Evolutionary conservation across 352 stramenopile genomes (phyloP), one percentile per base, ranked within the genome.

Genomic region (Phytophthora nicotianae): DNA sequence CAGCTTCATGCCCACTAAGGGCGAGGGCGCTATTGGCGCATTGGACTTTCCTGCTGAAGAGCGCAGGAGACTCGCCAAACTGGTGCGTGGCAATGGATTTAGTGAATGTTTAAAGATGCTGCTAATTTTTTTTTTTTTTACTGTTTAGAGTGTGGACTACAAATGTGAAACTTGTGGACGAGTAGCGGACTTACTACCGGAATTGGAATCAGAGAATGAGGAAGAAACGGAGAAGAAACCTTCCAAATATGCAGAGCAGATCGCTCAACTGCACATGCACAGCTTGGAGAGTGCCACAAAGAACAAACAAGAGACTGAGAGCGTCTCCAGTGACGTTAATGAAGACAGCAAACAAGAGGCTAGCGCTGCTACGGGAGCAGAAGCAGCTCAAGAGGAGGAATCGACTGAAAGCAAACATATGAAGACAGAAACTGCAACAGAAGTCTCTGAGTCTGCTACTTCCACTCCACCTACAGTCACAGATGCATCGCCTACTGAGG

Each of bases 1-100:
- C 62, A 98, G 88, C 68, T 99, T 99, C 70, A 95, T 99, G 63
- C 97, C 96, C 9, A 92, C 86, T 3, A 92, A 93, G 58, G 84
- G 84, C 27, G 86, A 93, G 48, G 88, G 88, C 10, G 88, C 88
- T 4, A 95, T 96, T 50, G 88, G 88, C 8, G 82, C 86, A 2
- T 68, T 96, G 21, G 85, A 95, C 40, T 95, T 90, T 55, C 70
- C 82, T 13, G 65, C 81, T 17, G 77, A 89, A 9, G 83, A 93
- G 49, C 74, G 86, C 2, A 81, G 75, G 14, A 62, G 69, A 26
- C 65, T 95, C 10, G 86, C 86, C 0, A 81, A 86, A 27, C 60
- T 91, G 71, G 86, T 92, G 57, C 14, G 54, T 50, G 20, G 11
- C 5, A 27, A 58, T 41, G 8, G 5, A 17, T 4, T 24, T 59